A percentile compares a stretch with the other conserved stretches of the same genome.
phyloP scores from a whole-genome alignment of 768 basidiomycete species.

The Tulasnella sp. region DNA sequence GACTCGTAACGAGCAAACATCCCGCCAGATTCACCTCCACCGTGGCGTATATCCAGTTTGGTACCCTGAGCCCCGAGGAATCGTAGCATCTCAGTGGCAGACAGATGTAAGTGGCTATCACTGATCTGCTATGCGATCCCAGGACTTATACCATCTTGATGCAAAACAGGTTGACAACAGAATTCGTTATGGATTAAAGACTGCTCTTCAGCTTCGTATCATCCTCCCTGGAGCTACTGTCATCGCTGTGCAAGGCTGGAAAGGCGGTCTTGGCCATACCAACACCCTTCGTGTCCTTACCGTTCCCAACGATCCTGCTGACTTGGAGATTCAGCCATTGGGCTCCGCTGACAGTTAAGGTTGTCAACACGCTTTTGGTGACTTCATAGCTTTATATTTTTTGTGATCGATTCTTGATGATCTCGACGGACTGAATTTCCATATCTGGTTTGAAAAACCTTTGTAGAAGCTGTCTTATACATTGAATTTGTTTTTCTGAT shows the following conservation, averaged over 20 bases:
- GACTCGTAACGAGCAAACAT: conserved; percentile 89
- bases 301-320: conserved; percentile 69
- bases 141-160: background rate
- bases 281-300: conserved; percentile 77
- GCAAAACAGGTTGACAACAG: conserved; percentile 22
- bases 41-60: conserved; percentile 95
- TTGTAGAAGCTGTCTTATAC: too few species aligned
- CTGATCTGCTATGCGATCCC: background rate
- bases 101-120: conserved; percentile 56
- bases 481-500: too few species aligned
- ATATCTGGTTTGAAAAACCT: too few species aligned
- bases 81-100: conserved; percentile 88
- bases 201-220: conserved; percentile 69
- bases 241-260: conserved; percentile 98
- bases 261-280: conserved; percentile 91
- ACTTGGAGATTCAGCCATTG: conserved; percentile 59
- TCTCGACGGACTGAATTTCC: too few species aligned
- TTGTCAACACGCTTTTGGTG: too few species aligned
- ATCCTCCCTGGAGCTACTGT: conserved; percentile 81
- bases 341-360: conserved; percentile 23
- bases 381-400: too few species aligned
- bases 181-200: conserved; percentile 60
- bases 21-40: conserved; percentile 93
- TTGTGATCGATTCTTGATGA: too few species aligned
- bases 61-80: conserved; percentile 89